Conservation (phyloP, 805 yeast species). For the Candida manassasensis region DNA sequence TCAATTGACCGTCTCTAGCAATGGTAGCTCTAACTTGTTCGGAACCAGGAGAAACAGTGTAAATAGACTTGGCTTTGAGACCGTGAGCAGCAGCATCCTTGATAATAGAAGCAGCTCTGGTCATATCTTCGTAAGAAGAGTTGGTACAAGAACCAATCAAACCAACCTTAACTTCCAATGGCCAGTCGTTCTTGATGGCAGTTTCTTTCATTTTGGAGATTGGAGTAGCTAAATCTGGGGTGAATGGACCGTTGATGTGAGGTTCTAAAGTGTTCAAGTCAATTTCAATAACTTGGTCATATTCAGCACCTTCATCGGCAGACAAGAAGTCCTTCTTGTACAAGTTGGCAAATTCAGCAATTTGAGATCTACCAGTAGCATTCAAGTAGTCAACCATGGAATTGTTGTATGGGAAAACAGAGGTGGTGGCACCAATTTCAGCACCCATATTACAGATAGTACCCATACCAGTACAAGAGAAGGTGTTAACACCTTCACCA, state of each 20-base stretch:
- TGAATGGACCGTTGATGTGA: constrained; percentile 95
- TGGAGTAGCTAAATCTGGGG: constrained; percentile 97
- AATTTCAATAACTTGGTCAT: constrained; percentile 89
- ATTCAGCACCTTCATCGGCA: constrained; percentile 91
- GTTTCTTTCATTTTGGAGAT: constrained; percentile 80
- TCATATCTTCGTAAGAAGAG: constrained; percentile 97
- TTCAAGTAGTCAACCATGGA: constrained; percentile 82
- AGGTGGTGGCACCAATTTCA: constrained; percentile 97
- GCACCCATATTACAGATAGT: constrained; percentile 99
- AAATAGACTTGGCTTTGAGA: constrained; percentile 84
- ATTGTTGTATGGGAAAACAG: constrained; percentile 93
- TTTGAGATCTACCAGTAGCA: constrained; percentile 81
- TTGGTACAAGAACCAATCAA: constrained; percentile 98
- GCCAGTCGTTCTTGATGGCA: constrained; percentile 87
- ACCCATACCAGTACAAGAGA: constrained; percentile 98
- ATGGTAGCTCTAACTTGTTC: constrained; percentile 98
- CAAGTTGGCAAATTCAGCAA: constrained; percentile 73
- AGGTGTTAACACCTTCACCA: constrained; percentile 89
- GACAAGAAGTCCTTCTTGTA: constrained; percentile 61
- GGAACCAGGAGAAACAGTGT: constrained; percentile 95
- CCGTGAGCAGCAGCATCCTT: constrained; percentile 89
- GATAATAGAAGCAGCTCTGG: constrained; percentile 91
- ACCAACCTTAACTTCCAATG: constrained; percentile 87
- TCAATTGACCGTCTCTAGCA: constrained; percentile 90
- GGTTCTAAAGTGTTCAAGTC: constrained; percentile 90